Conservation (phyloP, 768 basidiomycete genomes). For the Terana coerulea region DNA sequence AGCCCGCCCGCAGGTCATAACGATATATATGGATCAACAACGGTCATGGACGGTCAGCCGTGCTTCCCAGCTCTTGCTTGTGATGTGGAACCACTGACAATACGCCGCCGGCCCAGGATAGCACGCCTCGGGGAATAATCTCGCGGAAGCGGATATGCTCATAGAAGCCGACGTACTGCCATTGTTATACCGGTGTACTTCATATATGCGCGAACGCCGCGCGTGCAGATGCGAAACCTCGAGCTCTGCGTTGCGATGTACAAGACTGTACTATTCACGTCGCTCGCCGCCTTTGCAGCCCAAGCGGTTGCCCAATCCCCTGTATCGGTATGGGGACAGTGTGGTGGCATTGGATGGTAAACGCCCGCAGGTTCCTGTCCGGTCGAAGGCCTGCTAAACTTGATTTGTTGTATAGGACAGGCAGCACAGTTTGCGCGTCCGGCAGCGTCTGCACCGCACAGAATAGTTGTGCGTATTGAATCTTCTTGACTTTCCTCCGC, state of each 20-base stretch:
- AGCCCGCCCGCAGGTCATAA: no score
- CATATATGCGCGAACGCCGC: background rate
- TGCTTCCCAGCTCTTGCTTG: no score
- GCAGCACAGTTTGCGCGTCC: slow-evolving; percentile 20
- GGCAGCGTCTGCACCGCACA: slow-evolving; percentile 20
- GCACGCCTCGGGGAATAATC: slow-evolving; percentile 1
- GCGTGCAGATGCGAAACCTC: background rate
- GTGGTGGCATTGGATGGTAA: slow-evolving; percentile 27
- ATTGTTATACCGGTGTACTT: background rate
- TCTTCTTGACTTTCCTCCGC: background rate
- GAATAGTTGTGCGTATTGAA: slow-evolving; percentile 20
- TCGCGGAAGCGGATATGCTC: background rate
- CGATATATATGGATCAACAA: no score
- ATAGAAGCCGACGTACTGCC: background rate
- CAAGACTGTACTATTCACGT: background rate
- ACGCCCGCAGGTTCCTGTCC: no score
- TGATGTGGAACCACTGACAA: no score
- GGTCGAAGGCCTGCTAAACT: no score
- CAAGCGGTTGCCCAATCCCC: slow-evolving; percentile 19
- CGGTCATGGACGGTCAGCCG: no score
- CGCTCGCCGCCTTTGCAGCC: slow-evolving; percentile 6
- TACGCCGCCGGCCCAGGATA: no score
- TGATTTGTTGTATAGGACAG: slow-evolving; percentile 20
- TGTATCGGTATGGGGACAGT: slow-evolving; percentile 24
- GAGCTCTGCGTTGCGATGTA: background rate